Conservation (phyloP, 495 filamentous ascomycete species). For the Aspergillus panamensis region DNA sequence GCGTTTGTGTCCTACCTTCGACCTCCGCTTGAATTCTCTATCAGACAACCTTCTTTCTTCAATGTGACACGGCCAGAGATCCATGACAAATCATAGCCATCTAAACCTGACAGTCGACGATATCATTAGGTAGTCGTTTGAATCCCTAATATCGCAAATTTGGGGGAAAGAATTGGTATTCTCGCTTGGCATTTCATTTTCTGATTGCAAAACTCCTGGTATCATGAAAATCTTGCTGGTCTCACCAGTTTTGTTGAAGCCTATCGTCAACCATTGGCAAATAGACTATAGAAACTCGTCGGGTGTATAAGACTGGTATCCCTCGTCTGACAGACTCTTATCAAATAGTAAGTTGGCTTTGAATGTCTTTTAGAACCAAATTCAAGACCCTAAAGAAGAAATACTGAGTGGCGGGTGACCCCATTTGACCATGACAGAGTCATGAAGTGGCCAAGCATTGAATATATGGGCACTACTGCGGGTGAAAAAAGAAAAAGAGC, state of each 20-base stretch:
- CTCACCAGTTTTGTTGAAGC: too few relatives aligned
- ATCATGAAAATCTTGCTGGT: too few relatives aligned
- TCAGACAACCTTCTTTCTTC: background rate
- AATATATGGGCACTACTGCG: slow-evolving; percentile 10
- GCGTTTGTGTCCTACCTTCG: background rate
- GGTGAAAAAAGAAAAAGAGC: background rate
- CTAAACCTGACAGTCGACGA: background rate
- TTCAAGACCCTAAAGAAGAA: too few relatives aligned
- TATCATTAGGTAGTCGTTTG: background rate
- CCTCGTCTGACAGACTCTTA: too few relatives aligned
- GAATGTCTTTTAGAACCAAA: too few relatives aligned
- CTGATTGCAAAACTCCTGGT: background rate
- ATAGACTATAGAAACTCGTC: too few relatives aligned
- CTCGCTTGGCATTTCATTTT: background rate
- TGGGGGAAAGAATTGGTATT: background rate
- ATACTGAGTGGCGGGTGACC: too few relatives aligned
- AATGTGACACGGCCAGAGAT: background rate
- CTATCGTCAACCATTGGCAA: too few relatives aligned
- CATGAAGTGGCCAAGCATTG: slow-evolving; percentile 10
- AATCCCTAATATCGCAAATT: background rate
- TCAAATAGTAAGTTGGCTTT: too few relatives aligned
- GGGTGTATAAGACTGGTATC: too few relatives aligned
- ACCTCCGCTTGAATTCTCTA: background rate
- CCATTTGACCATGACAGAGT: background rate
- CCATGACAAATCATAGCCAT: background rate